phyloP scores from a whole-genome alignment of 2,329 filamentous ascomycete genomes.

The Epichloe amarillans region DNA sequence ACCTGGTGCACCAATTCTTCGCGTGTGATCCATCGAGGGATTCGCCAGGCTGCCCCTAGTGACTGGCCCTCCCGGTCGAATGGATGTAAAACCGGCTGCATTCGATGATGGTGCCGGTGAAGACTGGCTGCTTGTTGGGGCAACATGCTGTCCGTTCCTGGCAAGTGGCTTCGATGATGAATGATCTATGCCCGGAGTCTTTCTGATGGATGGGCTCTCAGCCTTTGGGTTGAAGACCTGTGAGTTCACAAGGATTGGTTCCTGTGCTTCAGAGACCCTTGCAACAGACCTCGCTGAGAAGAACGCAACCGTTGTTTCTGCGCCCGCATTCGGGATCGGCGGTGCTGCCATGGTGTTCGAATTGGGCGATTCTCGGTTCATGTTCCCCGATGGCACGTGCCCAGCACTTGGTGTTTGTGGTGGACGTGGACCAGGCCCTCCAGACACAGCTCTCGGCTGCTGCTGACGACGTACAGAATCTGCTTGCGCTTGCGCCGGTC shows the following conservation, averaged over 20 bases:
- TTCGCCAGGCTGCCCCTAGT: conserved; percentile 33
- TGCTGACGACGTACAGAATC: conserved; percentile 4
- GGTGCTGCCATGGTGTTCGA: conserved; percentile 26
- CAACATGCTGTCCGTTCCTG: conserved; percentile 39
- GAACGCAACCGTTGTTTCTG: conserved; percentile 3
- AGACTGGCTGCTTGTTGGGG: conserved; percentile 23
- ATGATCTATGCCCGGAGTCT: conserved; percentile 80
- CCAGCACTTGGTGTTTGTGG: conserved; percentile 23
- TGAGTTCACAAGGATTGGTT: conserved; percentile 1
- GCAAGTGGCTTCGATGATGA: conserved; percentile 60
- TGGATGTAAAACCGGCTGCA: conserved; percentile 16
- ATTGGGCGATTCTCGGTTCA: conserved; percentile 11
- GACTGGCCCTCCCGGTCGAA: conserved; percentile 15
- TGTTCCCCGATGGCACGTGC: conserved; percentile 9
- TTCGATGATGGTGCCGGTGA: conserved; percentile 11
- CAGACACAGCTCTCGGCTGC: conserved; percentile 9
- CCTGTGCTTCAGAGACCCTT: conserved; percentile 25
- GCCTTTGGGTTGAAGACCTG: conserved; percentile 59
- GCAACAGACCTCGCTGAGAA: conserved; percentile 7
- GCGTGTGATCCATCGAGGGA: conserved; percentile 37
- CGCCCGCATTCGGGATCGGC: conserved; percentile 25
- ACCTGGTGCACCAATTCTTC: conserved; percentile 46
- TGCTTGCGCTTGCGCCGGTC: conserved; percentile 9
- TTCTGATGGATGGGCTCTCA: conserved; percentile 74
- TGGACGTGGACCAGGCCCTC: conserved; percentile 9